Evolutionary conservation across 139 green algal species (phyloP).

Genomic region (Chlorella sp.): DNA sequence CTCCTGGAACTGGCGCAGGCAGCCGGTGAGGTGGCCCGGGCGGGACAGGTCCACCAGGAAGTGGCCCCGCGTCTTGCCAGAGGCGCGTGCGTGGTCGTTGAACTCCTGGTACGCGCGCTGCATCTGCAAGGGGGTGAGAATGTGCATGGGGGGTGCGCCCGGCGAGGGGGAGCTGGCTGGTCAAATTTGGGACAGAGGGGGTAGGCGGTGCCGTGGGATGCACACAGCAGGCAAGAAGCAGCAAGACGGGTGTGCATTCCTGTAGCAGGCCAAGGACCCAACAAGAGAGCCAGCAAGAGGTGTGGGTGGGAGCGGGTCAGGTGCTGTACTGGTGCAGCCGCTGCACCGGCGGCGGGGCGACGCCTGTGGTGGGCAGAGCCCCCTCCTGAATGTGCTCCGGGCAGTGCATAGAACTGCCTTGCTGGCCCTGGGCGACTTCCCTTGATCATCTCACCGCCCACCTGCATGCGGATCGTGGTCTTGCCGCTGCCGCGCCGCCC

Average conservation of each 20-base stretch:
- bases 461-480: conserved; percentile 89
- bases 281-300: too few relatives aligned
- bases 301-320: too few relatives aligned
- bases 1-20: conserved; percentile 81
- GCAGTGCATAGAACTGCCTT: too few relatives aligned
- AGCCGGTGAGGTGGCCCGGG: conserved; percentile 84
- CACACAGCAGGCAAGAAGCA: background rate
- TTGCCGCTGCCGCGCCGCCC: conserved; percentile 79
- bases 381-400: too few relatives aligned
- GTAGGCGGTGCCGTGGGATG: conserved; percentile 34
- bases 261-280: too few relatives aligned
- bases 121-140: conserved; percentile 62
- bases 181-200: conserved; percentile 13
- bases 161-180: background rate
- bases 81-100: conserved; percentile 62
- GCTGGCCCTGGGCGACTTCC: too few relatives aligned
- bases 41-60: conserved; percentile 83
- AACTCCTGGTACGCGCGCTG: conserved; percentile 71
- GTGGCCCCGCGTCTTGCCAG: conserved; percentile 67
- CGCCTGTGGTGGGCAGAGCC: background rate
- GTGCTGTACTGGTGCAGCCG: background rate
- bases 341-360: background rate
- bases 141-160: background rate
- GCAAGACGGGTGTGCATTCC: too few relatives aligned
- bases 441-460: conserved; percentile 50